These are phyloP conservation scores for Selaginella tamariscina DNA, from an alignment of 75 land plant species.

Conservation along the genomic window DNA sequence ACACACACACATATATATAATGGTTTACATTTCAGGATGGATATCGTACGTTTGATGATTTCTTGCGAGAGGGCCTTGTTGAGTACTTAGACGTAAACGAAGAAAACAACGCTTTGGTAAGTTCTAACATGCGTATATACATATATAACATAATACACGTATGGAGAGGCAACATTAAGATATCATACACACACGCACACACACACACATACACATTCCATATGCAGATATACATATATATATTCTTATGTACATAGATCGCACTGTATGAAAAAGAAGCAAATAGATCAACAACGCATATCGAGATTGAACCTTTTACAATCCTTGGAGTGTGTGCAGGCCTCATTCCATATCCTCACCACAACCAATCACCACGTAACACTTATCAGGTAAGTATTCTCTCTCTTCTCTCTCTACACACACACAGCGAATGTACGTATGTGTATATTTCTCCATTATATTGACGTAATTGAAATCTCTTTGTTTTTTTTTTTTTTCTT, in stretches of 20 bases:
- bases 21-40: slow-evolving; percentile 48
- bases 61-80: slow-evolving; percentile 74
- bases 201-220: too few species aligned
- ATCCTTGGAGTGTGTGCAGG: slow-evolving; percentile 94
- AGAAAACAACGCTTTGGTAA: slow-evolving; percentile 92
- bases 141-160: too few species aligned
- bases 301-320: slow-evolving; percentile 96
- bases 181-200: too few species aligned
- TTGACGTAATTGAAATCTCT: too few species aligned
- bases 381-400: slow-evolving; percentile 67
- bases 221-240: too few species aligned
- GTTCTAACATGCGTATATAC: too few species aligned
- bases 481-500: too few species aligned
- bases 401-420: too few species aligned
- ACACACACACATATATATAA: too few species aligned
- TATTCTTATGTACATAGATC: slow-evolving; percentile 48
- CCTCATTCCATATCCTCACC: slow-evolving; percentile 94
- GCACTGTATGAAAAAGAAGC: slow-evolving; percentile 83
- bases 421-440: too few species aligned
- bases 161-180: too few species aligned
- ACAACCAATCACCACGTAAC: slow-evolving; percentile 96
- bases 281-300: slow-evolving; percentile 53
- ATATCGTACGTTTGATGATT: slow-evolving; percentile 79
- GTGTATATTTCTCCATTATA: too few species aligned
- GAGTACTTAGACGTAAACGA: slow-evolving; percentile 99